Evolutionary conservation across 1,284 basidiomycete species (phyloP).

Genomic region (Ustilago vetiveriae): DNA sequence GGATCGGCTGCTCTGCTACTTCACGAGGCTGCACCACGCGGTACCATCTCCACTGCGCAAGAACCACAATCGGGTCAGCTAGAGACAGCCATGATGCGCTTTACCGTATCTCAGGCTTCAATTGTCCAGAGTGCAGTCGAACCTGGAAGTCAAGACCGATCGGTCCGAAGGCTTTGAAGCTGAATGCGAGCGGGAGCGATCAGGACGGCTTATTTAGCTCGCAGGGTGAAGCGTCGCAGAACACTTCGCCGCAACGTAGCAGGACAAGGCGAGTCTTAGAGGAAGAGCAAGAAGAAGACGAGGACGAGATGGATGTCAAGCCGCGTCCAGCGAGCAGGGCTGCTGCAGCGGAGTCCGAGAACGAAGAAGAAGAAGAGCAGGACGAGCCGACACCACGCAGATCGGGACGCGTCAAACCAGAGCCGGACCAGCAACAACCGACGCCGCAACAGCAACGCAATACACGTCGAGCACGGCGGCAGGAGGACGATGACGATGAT

Average conservation of each 20-base stretch:
- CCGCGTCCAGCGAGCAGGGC: too few species aligned
- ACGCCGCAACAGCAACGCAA: not conserved
- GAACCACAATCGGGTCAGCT: conserved; percentile 15
- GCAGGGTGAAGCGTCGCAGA: conserved; percentile 9
- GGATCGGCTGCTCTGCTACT: conserved; percentile 19
- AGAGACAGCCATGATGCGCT: conserved; percentile 29
- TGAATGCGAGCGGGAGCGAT: not conserved
- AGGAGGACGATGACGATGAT: not conserved
- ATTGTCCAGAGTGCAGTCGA: conserved; percentile 13
- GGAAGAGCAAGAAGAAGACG: conserved; percentile 55
- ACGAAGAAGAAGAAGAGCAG: conserved; percentile 3
- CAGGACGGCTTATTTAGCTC: conserved; percentile 4
- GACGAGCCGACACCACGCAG: conserved; percentile 1
- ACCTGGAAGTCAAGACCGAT: conserved; percentile 38
- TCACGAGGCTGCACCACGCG: conserved; percentile 14
- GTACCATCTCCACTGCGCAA: conserved; percentile 40
- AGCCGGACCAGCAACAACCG: conserved; percentile 14
- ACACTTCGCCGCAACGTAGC: conserved; percentile 2
- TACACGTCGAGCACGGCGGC: not conserved
- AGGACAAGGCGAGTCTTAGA: conserved; percentile 44
- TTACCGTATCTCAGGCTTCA: conserved; percentile 10
- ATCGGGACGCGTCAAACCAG: conserved; percentile 13
- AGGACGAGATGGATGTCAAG: not conserved
- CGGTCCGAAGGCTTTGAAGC: conserved; percentile 26
- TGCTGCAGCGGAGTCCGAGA: too few species aligned